Evolutionary conservation across 2,329 filamentous ascomycete species (phyloP).

Genomic region (Byssochlamys sp.): DNA sequence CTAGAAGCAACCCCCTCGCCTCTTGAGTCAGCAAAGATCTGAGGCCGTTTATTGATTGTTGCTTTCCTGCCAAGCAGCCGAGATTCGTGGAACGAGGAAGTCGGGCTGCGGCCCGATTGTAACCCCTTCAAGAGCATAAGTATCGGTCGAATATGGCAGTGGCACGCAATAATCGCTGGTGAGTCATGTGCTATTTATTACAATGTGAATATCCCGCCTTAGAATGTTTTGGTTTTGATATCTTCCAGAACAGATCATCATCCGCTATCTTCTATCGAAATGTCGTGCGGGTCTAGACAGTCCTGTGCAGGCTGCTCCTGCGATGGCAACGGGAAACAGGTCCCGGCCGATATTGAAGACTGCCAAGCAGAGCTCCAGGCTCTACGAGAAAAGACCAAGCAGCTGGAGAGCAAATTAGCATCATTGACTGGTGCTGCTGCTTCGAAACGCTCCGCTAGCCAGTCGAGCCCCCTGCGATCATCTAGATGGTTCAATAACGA

Average conservation of each 20-base stretch:
- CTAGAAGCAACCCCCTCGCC: neutral
- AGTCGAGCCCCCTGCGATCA: conserved; percentile 28
- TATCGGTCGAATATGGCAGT: neutral
- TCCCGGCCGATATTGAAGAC: conserved; percentile 30
- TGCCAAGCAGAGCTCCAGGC: conserved; percentile 31
- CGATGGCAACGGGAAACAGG: conserved; percentile 9
- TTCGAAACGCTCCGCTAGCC: conserved; percentile 7
- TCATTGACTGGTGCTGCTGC: conserved; percentile 15
- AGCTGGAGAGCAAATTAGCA: conserved; percentile 26
- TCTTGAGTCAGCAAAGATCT: neutral
- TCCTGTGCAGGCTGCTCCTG: conserved; percentile 28
- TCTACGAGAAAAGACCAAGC: conserved; percentile 28
- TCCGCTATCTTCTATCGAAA: neutral
- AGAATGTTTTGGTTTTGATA: conserved; percentile 5
- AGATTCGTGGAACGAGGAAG: neutral
- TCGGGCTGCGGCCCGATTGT: neutral
- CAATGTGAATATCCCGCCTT: neutral
- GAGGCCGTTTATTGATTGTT: neutral
- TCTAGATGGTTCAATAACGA: conserved; percentile 37
- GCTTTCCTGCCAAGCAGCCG: neutral
- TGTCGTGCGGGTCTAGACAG: conserved; percentile 13
- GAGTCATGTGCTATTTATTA: neutral
- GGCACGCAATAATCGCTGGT: neutral
- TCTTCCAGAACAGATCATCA: conserved; percentile 8
- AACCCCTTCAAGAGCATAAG: neutral